phyloP scores from a whole-genome alignment of 306 rosid genomes.

The Fragaria ananassa region DNA sequence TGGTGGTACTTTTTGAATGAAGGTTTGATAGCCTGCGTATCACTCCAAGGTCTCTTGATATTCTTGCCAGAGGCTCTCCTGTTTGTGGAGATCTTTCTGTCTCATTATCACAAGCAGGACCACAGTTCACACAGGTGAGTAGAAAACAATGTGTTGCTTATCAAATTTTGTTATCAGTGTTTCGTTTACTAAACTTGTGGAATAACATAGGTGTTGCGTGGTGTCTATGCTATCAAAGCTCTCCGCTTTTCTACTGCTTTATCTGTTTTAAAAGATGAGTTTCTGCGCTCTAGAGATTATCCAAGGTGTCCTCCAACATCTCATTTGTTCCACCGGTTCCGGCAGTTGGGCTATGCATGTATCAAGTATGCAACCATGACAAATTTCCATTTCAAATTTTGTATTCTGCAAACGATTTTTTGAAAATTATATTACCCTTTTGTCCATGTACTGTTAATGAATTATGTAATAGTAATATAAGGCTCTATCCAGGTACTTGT shows the following conservation, averaged over 20 bases:
- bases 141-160: slow-evolving; percentile 21
- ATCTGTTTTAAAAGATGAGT: slow-evolving; percentile 86
- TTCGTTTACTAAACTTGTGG: slow-evolving; percentile 32
- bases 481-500: background rate
- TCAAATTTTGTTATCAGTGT: slow-evolving; percentile 20
- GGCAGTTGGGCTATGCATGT: slow-evolving; percentile 90
- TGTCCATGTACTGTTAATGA: background rate
- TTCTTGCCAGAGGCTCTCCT: slow-evolving; percentile 94
- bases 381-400: slow-evolving; percentile 8
- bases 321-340: slow-evolving; percentile 82
- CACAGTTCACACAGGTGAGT: slow-evolving; percentile 93
- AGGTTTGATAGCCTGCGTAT: slow-evolving; percentile 99
- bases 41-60: slow-evolving; percentile 93
- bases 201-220: slow-evolving; percentile 74
- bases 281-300: slow-evolving; percentile 95
- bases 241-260: slow-evolving; percentile 82
- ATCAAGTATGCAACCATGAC: slow-evolving; percentile 63
- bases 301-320: slow-evolving; percentile 98
- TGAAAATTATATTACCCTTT: background rate
- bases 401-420: slow-evolving; percentile 7
- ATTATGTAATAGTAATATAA: background rate
- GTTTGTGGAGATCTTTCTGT: slow-evolving; percentile 99
- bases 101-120: slow-evolving; percentile 96
- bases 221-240: slow-evolving; percentile 88
- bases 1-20: slow-evolving; percentile 38